Percentiles rank a stretch among this genome's conserved stretches.
These are phyloP conservation scores for Calocybe indica DNA, from an alignment of 768 basidiomycete species.

Conservation along the genomic window DNA sequence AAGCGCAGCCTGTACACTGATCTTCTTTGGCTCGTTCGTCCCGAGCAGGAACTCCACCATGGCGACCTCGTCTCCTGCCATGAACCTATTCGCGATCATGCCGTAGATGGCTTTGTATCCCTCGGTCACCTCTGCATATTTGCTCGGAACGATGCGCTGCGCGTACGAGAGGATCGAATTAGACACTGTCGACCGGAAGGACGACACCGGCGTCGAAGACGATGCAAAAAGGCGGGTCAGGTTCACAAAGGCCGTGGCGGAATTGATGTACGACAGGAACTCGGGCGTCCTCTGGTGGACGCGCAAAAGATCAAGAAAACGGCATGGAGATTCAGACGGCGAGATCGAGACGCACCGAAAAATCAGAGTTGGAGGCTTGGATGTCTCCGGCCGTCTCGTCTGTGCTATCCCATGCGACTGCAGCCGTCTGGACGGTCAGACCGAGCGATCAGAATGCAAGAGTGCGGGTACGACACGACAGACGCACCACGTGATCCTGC, in stretches of 20 bases:
- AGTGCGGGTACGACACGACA: background rate
- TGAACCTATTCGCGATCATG: slow-evolving; percentile 31
- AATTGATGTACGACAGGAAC: slow-evolving; percentile 56
- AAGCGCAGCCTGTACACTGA: slow-evolving; percentile 59
- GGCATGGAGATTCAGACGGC: background rate
- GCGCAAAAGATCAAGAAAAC: background rate
- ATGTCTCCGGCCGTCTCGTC: slow-evolving; percentile 30
- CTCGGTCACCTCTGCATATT: slow-evolving; percentile 36
- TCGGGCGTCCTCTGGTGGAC: slow-evolving; percentile 18
- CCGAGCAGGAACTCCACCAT: slow-evolving; percentile 52
- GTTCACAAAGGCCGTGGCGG: slow-evolving; percentile 58
- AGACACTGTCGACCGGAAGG: background rate
- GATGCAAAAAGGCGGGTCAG: slow-evolving; percentile 19
- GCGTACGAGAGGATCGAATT: background rate
- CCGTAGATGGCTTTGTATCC: slow-evolving; percentile 56
- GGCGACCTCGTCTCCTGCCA: slow-evolving; percentile 32
- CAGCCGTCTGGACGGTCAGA: slow-evolving; percentile 7
- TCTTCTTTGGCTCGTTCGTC: slow-evolving; percentile 26
- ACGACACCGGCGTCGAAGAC: too few species aligned
- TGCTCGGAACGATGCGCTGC: slow-evolving; percentile 31
- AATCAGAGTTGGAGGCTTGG: slow-evolving; percentile 18
- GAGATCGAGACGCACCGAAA: slow-evolving; percentile 18
- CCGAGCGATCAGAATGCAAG: slow-evolving; percentile 2
- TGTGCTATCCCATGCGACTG: slow-evolving; percentile 10
- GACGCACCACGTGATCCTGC: slow-evolving; percentile 38